Evolutionary conservation across 1,284 basidiomycete species (phyloP).

Genomic region (Sporisorium sorghi): DNA sequence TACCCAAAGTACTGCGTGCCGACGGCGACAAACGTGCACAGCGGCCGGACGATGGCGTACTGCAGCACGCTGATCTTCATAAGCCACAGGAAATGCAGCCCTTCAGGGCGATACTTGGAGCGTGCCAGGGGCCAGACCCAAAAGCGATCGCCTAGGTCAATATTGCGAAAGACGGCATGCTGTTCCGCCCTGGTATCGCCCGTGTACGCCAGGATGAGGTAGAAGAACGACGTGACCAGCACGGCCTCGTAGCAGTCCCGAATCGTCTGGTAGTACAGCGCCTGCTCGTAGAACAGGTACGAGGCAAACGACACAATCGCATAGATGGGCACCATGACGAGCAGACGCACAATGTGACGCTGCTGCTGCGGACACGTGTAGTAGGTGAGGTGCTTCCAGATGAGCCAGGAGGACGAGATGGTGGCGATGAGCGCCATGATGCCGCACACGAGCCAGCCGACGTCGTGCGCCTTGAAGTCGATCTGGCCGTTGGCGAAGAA

Average conservation of each 20-base stretch:
- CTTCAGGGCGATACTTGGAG: constrained; percentile 75
- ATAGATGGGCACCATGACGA: constrained; percentile 84
- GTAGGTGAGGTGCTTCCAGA: constrained; percentile 75
- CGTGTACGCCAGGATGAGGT: constrained; percentile 79
- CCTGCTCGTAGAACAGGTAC: constrained; percentile 75
- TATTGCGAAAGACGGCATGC: constrained; percentile 74
- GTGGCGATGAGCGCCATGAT: constrained; percentile 72
- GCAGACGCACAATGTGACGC: constrained; percentile 73
- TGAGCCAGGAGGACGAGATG: constrained; percentile 46
- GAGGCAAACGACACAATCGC: constrained; percentile 77
- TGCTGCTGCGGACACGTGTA: constrained; percentile 76
- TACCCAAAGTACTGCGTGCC: constrained; percentile 76
- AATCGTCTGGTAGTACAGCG: constrained; percentile 67
- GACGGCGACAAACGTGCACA: constrained; percentile 77
- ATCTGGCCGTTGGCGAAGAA: constrained; percentile 76
- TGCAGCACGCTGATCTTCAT: constrained; percentile 84
- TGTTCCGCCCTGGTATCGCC: constrained; percentile 77
- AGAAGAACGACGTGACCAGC: constrained; percentile 77
- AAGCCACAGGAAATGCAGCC: constrained; percentile 78
- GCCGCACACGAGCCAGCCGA: constrained; percentile 80
- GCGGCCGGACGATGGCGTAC: constrained; percentile 79
- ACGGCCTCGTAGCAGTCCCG: constrained; percentile 66
- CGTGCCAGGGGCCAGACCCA: constrained; percentile 81
- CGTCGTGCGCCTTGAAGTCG: constrained; percentile 73
- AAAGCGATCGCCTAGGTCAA: constrained; percentile 71